Conservation (phyloP, 768 basidiomycete species). For the Russula sp. region DNA sequence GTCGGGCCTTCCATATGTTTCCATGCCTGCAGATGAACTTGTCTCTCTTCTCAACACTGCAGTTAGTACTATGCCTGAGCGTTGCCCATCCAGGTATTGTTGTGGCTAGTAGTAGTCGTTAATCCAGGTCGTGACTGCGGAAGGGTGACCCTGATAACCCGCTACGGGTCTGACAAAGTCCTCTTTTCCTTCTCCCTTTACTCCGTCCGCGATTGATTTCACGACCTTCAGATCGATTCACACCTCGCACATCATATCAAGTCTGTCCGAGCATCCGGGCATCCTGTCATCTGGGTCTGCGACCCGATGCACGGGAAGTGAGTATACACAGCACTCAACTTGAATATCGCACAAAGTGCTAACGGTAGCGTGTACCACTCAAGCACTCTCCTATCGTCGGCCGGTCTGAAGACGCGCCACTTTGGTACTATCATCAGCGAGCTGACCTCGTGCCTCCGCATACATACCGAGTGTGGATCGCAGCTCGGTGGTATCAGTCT, state of each 20-base stretch:
- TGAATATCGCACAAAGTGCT: neutral
- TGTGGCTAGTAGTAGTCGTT: constrained; percentile 58
- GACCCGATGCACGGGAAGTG: constrained; percentile 99
- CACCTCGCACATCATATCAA: constrained; percentile 75
- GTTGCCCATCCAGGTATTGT: too few relatives aligned
- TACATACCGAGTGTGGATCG: constrained; percentile 71
- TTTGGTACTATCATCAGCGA: constrained; percentile 88
- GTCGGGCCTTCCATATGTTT: constrained; percentile 93
- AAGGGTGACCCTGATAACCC: constrained; percentile 82
- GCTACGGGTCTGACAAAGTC: constrained; percentile 89
- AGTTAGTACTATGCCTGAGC: constrained; percentile 41
- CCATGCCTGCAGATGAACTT: constrained; percentile 74
- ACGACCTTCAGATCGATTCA: constrained; percentile 51
- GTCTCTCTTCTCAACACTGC: constrained; percentile 64
- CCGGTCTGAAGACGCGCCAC: constrained; percentile 84
- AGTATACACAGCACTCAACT: constrained; percentile 29
- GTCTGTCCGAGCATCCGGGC: constrained; percentile 71
- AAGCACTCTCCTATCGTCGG: constrained; percentile 80
- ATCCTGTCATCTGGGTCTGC: constrained; percentile 91
- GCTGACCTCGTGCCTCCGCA: constrained; percentile 71
- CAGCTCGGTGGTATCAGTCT: constrained; percentile 79
- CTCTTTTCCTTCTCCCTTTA: neutral
- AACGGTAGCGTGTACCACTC: neutral
- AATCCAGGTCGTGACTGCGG: constrained; percentile 82
- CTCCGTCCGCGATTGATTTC: neutral